Base-by-base conservation (phyloP, 176 grass and related monocot species). In the Aegilops speltoides region DNA sequence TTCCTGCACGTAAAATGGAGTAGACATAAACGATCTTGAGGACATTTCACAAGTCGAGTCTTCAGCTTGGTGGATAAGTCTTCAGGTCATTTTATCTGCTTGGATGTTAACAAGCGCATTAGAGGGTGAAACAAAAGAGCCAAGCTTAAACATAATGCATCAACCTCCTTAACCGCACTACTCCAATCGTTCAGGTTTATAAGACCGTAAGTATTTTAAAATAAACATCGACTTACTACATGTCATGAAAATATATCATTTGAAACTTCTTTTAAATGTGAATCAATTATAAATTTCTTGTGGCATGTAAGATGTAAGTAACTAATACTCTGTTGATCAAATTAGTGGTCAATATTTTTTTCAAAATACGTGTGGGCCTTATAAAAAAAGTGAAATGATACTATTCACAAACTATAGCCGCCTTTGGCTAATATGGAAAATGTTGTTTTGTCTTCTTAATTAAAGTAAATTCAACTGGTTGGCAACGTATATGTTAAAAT, bases 11-110 rank as follows among this genome's bases (percentile, higher is more conserved):
- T 79, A 71, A 79, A 71, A 69, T 61, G 65, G 64, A 82, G 64
- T 56, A 69, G 65, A 82, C 46, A 69, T 57, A 40, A 17, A 83
- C 26, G n/a, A 86, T 79, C 33, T 72, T 61, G 22, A 61, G n/a
- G 7, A 68, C 33, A 77, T 28, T 85, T 68, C 74, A 78, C 84
- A 75, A 71, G 34, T 78, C 71, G 50, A 62, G 16, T 50, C 64
- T 81, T 76, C 43, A 13, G 38, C 71, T 85, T 77, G 25, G 45
- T 68, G 34, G 31, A 20, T 23, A 68, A 28, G 63, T 48, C 31
- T 64, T 77, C 52, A 45, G 43, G 7, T 81, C 37, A 81, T 85
- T 48, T 61, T 36, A 82, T 66, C 86, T 91, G 82, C 78, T 82
- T 64, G 15, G 48, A 64, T 31, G 22, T 79, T 34, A 28, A 33